These are phyloP conservation scores for Ilyonectria robusta DNA, from an alignment of 2,329 filamentous ascomycete genomes.

Conservation along the genomic window DNA sequence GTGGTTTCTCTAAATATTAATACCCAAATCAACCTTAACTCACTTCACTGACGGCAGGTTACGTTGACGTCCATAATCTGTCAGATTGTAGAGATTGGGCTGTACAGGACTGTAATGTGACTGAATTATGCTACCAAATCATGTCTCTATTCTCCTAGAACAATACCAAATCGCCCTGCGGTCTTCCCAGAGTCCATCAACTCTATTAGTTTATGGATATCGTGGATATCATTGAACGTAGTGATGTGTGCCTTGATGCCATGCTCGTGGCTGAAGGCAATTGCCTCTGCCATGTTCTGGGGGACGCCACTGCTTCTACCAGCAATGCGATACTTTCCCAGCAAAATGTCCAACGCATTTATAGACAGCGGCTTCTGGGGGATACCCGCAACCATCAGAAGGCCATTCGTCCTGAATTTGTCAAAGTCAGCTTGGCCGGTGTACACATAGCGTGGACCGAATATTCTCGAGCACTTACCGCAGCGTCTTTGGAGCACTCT, in stretches of 20 bases:
- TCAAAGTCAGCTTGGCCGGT: neutral
- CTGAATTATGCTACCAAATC: neutral
- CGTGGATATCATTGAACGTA: slow-evolving; percentile 4
- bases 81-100: neutral
- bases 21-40: no score
- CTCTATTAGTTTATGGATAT: slow-evolving; percentile 23
- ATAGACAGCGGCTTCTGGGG: slow-evolving; percentile 27
- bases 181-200: slow-evolving; percentile 23
- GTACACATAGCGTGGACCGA: neutral
- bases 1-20: no score
- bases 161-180: slow-evolving; percentile 19
- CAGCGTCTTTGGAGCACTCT: neutral
- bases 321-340: slow-evolving; percentile 13
- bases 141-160: neutral
- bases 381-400: slow-evolving; percentile 35
- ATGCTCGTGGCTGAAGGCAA: slow-evolving; percentile 26
- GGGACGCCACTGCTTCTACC: slow-evolving; percentile 8
- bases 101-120: neutral
- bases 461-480: neutral
- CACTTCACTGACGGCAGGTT: no score
- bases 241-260: slow-evolving; percentile 26
- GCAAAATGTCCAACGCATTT: slow-evolving; percentile 13
- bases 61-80: neutral
- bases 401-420: slow-evolving; percentile 12
- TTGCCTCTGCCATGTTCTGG: slow-evolving; percentile 4